A percentile compares a stretch with the other conserved stretches of the same genome.
phyloP scores from a whole-genome alignment of 1,139 yeast genomes.

The Nadsonia starkeyi-henricii region DNA sequence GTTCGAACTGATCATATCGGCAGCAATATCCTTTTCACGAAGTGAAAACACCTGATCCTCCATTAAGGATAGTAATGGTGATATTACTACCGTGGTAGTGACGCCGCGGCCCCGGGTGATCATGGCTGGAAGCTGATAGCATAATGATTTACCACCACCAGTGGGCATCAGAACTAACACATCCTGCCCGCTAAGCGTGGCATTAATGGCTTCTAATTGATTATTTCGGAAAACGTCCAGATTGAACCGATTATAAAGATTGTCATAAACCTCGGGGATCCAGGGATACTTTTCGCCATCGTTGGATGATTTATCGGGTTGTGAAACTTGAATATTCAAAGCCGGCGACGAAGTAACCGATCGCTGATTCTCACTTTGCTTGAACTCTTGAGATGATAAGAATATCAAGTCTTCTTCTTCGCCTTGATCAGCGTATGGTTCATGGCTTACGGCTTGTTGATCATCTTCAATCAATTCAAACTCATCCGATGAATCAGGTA shows the following conservation, averaged over 20 bases:
- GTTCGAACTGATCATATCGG: constrained; percentile 83
- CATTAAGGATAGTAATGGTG: constrained; percentile 93
- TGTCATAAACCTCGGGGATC: constrained; percentile 50
- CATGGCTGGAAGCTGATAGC: constrained; percentile 91
- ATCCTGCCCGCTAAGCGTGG: constrained; percentile 69
- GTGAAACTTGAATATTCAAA: background rate
- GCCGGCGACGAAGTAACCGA: background rate
- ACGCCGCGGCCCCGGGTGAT: constrained; percentile 43
- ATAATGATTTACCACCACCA: constrained; percentile 95
- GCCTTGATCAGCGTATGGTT: background rate
- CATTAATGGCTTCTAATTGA: constrained; percentile 75
- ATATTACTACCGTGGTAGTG: constrained; percentile 80
- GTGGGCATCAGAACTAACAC: constrained; percentile 97
- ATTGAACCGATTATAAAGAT: constrained; percentile 46
- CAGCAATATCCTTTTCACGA: constrained; percentile 48
- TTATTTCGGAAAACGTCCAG: constrained; percentile 61
- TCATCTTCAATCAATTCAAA: background rate
- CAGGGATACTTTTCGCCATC: constrained; percentile 31
- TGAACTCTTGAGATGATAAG: background rate
- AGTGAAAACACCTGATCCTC: constrained; percentile 92
- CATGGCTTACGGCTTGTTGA: too few species aligned
- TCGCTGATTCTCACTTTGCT: background rate
- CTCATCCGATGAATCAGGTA: background rate
- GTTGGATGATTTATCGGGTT: background rate
- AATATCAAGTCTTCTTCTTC: background rate